Percentiles rank a stretch among this genome's conserved stretches.
Evolutionary conservation across 495 filamentous ascomycete genomes (phyloP).

Genomic region (Penicillium malachiteum): DNA sequence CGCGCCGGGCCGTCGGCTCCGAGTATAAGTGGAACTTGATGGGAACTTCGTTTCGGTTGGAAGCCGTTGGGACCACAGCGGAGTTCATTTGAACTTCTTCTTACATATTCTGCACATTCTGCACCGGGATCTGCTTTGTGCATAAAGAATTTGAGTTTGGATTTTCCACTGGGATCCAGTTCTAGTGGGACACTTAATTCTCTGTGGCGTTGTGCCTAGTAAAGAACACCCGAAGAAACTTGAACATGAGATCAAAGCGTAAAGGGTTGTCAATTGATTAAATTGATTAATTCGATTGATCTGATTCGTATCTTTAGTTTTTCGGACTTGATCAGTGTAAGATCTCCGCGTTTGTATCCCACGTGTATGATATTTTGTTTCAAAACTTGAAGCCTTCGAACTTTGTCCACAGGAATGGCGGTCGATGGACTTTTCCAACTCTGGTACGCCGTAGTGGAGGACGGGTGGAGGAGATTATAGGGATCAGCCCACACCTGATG

Average conservation of each 20-base stretch:
- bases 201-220: background rate
- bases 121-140: background rate
- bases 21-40: constrained; percentile 12
- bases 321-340: background rate
- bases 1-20: constrained; percentile 19
- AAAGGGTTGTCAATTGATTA: background rate
- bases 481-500: constrained; percentile 24
- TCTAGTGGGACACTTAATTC: background rate
- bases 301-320: no score
- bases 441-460: constrained; percentile 1
- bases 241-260: background rate
- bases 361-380: background rate
- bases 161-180: background rate
- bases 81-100: constrained; percentile 6
- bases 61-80: constrained; percentile 22
- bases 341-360: background rate
- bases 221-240: background rate
- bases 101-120: background rate
- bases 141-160: background rate
- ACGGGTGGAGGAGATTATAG: constrained; percentile 22
- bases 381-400: background rate
- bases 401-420: background rate
- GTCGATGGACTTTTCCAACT: constrained; percentile 1
- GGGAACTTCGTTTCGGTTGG: constrained; percentile 6
- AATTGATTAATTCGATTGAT: no score